Evolutionary conservation across 2,329 filamentous ascomycete species (phyloP).

Genomic region (Penicillium verrucosum): DNA sequence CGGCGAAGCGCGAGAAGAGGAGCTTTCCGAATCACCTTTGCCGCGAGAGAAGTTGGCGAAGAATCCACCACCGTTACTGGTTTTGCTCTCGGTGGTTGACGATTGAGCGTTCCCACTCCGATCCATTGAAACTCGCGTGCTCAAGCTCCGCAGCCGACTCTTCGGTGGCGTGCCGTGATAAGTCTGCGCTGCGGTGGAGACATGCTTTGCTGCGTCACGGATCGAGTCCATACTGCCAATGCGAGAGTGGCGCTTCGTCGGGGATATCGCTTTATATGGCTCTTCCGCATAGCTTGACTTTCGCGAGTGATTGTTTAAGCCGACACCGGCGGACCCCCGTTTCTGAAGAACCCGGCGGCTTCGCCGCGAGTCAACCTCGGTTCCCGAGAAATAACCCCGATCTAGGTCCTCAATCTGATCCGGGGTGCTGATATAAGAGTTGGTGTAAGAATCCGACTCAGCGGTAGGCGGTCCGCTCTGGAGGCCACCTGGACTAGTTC

Average conservation of each 20-base stretch:
- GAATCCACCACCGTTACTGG: slow-evolving; percentile 26
- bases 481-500: slow-evolving; percentile 21
- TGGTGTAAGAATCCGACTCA: slow-evolving; percentile 30
- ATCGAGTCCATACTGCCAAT: slow-evolving; percentile 76
- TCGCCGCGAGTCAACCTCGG: slow-evolving; percentile 72
- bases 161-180: slow-evolving; percentile 59
- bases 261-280: slow-evolving; percentile 63
- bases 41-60: slow-evolving; percentile 46
- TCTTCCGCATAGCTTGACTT: slow-evolving; percentile 77
- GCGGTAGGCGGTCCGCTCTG: slow-evolving; percentile 21
- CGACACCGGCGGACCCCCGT: slow-evolving; percentile 48
- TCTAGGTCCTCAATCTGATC: slow-evolving; percentile 61
- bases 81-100: slow-evolving; percentile 57
- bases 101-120: slow-evolving; percentile 42
- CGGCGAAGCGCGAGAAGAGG: slow-evolving; percentile 47
- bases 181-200: slow-evolving; percentile 62
- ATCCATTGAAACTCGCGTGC: slow-evolving; percentile 50
- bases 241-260: slow-evolving; percentile 69
- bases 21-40: slow-evolving; percentile 49
- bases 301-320: slow-evolving; percentile 55
- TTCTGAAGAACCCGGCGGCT: slow-evolving; percentile 76
- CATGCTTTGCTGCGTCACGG: slow-evolving; percentile 52
- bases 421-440: slow-evolving; percentile 25
- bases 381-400: slow-evolving; percentile 88
- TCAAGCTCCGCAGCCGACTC: slow-evolving; percentile 58